A percentile compares a stretch with the other conserved stretches of the same genome.
Evolutionary conservation across 2,329 filamentous ascomycete genomes (phyloP).

Genomic region (Sclerotiophoma versabilis): DNA sequence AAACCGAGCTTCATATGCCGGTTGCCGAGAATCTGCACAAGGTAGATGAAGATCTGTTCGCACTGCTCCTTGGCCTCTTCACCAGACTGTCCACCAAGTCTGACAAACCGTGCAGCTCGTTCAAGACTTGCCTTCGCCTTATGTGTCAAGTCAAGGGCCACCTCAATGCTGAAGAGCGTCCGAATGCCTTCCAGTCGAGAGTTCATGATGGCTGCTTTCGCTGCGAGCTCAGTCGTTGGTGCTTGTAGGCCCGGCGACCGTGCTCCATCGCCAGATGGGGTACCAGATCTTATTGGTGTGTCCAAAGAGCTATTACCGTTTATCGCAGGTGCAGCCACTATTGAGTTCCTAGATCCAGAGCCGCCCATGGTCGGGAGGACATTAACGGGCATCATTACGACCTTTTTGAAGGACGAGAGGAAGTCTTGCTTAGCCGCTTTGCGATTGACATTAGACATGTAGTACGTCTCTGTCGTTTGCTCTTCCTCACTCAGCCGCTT

Average conservation of each 20-base stretch:
- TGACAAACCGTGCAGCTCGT: conserved; percentile 81
- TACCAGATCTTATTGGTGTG: conserved; percentile 32
- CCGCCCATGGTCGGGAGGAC: conserved; percentile 73
- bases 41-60: conserved; percentile 81
- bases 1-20: conserved; percentile 93
- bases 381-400: conserved; percentile 98
- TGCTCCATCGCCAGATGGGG: conserved; percentile 51
- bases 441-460: conserved; percentile 93
- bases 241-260: conserved; percentile 62
- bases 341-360: conserved; percentile 47
- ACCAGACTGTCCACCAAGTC: conserved; percentile 78
- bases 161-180: conserved; percentile 93
- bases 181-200: conserved; percentile 93
- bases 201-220: conserved; percentile 98
- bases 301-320: conserved; percentile 43
- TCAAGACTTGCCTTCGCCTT: conserved; percentile 87
- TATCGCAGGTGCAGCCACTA: conserved; percentile 26
- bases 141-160: conserved; percentile 89
- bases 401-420: conserved; percentile 94
- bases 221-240: conserved; percentile 89
- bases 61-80: conserved; percentile 88
- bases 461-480: conserved; percentile 87
- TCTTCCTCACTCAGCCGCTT: conserved; percentile 91
- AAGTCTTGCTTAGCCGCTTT: conserved; percentile 98
- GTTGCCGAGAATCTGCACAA: conserved; percentile 84